These are phyloP conservation scores for Podospora tetraspora DNA, from an alignment of 495 filamentous ascomycete genomes.

Conservation along the genomic window DNA sequence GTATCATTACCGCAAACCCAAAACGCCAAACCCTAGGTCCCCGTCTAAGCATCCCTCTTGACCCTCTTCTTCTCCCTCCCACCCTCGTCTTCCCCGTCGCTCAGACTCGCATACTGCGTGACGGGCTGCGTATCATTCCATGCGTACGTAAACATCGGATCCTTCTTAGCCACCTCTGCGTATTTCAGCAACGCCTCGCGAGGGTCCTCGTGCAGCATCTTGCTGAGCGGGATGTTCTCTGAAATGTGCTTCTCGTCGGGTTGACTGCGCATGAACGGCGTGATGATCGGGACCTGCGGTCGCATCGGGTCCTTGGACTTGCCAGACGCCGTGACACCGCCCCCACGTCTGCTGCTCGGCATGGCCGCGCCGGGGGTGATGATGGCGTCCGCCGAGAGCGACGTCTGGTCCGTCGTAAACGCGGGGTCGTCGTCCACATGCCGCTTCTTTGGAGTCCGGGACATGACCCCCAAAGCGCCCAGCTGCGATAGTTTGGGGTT, in stretches of 20 bases:
- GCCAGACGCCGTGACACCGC: slow-evolving; percentile 73
- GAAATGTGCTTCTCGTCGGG: slow-evolving; percentile 87
- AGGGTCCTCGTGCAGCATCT: slow-evolving; percentile 97
- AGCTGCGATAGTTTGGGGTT: slow-evolving; percentile 73
- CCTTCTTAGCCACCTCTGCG: slow-evolving; percentile 87
- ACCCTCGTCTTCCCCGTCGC: slow-evolving; percentile 77
- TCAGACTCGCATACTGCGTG: slow-evolving; percentile 86
- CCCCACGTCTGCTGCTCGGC: slow-evolving; percentile 30
- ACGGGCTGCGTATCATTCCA: slow-evolving; percentile 92
- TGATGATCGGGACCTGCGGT: slow-evolving; percentile 76
- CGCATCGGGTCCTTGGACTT: slow-evolving; percentile 70
- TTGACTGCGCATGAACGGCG: slow-evolving; percentile 86
- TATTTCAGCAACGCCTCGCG: slow-evolving; percentile 91
- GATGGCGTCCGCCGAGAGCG: slow-evolving; percentile 80
- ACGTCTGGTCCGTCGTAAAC: slow-evolving; percentile 72
- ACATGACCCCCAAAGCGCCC: slow-evolving; percentile 86
- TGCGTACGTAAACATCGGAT: slow-evolving; percentile 88
- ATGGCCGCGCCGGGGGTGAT: slow-evolving; percentile 56
- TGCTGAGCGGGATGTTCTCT: slow-evolving; percentile 79
- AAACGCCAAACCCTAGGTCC: not conserved
- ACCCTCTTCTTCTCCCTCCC: slow-evolving; percentile 63
- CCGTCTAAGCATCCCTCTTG: slow-evolving; percentile 32
- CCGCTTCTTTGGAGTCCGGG: slow-evolving; percentile 84
- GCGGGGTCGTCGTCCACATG: slow-evolving; percentile 90
- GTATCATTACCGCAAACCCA: not conserved